phyloP scores from a whole-genome alignment of 768 basidiomycete species.

The Paxillus rubicundulus region DNA sequence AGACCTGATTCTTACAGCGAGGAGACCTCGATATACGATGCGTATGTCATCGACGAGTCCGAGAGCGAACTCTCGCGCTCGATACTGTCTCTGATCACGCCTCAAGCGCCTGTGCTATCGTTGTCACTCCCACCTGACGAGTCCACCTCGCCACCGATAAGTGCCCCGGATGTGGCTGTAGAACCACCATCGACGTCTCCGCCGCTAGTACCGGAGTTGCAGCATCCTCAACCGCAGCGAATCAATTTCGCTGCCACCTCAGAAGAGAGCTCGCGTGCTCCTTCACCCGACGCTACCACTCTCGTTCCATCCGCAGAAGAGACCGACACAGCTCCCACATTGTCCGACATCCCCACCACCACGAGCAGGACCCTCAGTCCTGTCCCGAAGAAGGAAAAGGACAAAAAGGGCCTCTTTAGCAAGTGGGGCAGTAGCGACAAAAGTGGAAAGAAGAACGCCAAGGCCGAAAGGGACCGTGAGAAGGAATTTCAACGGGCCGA shows the following conservation, averaged over 20 bases:
- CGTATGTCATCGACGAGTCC: slow-evolving; percentile 65
- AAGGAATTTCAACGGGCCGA: slow-evolving; percentile 47
- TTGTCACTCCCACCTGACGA: slow-evolving; percentile 23
- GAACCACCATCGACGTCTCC: slow-evolving; percentile 33
- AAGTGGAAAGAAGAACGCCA: slow-evolving; percentile 54
- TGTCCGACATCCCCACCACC: slow-evolving; percentile 18
- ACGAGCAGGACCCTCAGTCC: slow-evolving; percentile 27
- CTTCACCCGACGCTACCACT: slow-evolving; percentile 50
- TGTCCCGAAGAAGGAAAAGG: slow-evolving; percentile 60
- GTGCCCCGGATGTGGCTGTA: slow-evolving; percentile 4
- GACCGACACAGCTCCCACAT: slow-evolving; percentile 24
- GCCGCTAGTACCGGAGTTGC: slow-evolving; percentile 43
- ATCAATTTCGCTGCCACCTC: slow-evolving; percentile 31
- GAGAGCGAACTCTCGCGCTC: slow-evolving; percentile 35
- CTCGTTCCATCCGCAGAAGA: slow-evolving; percentile 25
- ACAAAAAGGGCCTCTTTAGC: slow-evolving; percentile 64
- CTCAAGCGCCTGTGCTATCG: slow-evolving; percentile 22
- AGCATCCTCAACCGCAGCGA: slow-evolving; percentile 68
- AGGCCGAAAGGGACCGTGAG: slow-evolving; percentile 41
- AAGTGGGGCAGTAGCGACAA: slow-evolving; percentile 65
- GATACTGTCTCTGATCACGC: slow-evolving; percentile 16
- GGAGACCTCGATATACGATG: slow-evolving; percentile 80
- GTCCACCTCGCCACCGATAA: background rate
- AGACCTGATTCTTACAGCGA: slow-evolving; percentile 78
- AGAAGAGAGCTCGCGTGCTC: slow-evolving; percentile 49